Evolutionary conservation across 768 basidiomycete species (phyloP).

Genomic region (Lactarius pseudohatsudake): DNA sequence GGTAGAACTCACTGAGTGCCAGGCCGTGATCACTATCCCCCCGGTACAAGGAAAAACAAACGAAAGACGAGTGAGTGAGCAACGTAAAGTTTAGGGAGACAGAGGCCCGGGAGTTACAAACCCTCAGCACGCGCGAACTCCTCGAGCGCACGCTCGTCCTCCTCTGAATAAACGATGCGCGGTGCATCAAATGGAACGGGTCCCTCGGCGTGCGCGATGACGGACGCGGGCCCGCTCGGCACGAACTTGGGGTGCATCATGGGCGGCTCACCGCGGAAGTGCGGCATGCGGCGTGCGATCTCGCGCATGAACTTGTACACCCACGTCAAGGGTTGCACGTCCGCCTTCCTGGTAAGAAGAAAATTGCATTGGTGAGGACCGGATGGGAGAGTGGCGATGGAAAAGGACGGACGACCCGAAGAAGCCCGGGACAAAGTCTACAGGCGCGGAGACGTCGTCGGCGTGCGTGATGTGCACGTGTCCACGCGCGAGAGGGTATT

Average conservation of each 20-base stretch:
- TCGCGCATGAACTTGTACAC: slow-evolving; percentile 58
- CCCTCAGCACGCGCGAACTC: slow-evolving; percentile 30
- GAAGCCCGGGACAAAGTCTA: slow-evolving; percentile 31
- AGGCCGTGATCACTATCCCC: slow-evolving; percentile 34
- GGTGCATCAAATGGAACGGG: slow-evolving; percentile 33
- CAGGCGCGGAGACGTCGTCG: slow-evolving; percentile 29
- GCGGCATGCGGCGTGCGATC: slow-evolving; percentile 50
- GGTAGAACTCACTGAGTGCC: slow-evolving; percentile 37
- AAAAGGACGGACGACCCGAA: slow-evolving; percentile 34
- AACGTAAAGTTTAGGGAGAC: neutral
- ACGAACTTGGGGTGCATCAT: slow-evolving; percentile 36
- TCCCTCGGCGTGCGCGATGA: slow-evolving; percentile 8
- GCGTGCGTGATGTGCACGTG: slow-evolving; percentile 29
- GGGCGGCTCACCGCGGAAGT: slow-evolving; percentile 37
- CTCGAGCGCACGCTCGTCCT: slow-evolving; percentile 38
- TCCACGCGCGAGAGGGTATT: slow-evolving; percentile 28
- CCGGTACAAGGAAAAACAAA: neutral
- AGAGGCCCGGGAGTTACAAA: neutral
- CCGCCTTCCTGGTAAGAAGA: slow-evolving; percentile 31
- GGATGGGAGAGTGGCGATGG: too few relatives aligned
- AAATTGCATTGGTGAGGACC: neutral
- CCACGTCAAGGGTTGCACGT: slow-evolving; percentile 47
- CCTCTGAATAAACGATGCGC: slow-evolving; percentile 35
- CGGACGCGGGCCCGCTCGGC: slow-evolving; percentile 33
- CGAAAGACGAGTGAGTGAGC: neutral